Evolutionary conservation across 148 eudicot genomes (phyloP).

Genomic region (Fagopyrum esculentum): DNA sequence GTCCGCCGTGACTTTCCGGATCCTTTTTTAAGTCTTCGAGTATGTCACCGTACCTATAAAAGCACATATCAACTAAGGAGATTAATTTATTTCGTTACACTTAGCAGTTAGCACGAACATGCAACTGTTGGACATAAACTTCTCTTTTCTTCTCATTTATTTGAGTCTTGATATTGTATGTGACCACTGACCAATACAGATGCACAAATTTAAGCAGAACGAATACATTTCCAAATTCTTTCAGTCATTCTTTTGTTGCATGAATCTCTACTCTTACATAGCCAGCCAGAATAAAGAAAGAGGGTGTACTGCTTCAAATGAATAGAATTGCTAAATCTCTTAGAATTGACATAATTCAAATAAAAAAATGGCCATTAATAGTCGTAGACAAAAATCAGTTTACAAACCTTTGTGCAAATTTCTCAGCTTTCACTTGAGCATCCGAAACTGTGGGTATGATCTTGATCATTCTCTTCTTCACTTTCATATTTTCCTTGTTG

Average conservation of each 20-base stretch:
- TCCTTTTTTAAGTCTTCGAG: slow-evolving; percentile 93
- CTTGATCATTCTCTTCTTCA: slow-evolving; percentile 37
- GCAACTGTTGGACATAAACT: background rate
- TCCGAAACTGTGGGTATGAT: slow-evolving; percentile 48
- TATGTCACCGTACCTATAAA: slow-evolving; percentile 69
- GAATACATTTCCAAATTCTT: background rate
- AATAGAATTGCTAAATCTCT: background rate
- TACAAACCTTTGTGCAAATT: slow-evolving; percentile 75
- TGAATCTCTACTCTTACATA: slow-evolving; percentile 1
- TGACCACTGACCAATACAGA: background rate
- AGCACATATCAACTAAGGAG: background rate
- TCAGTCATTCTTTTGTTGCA: background rate
- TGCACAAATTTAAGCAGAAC: background rate
- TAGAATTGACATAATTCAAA: background rate
- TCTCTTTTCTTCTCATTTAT: background rate
- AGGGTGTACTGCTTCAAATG: background rate
- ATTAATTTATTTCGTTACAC: background rate
- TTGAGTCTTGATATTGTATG: background rate
- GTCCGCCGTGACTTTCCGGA: slow-evolving; percentile 99
- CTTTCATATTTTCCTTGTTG: too few relatives aligned
- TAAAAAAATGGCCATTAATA: too few relatives aligned
- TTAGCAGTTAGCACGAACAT: background rate
- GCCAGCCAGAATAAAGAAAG: background rate
- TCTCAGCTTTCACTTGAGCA: slow-evolving; percentile 74
- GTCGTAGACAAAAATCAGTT: background rate